A percentile compares a stretch with the other conserved stretches of the same genome.
Conservation (phyloP, 306 rosid genomes). For the Cajanus cajan region DNA sequence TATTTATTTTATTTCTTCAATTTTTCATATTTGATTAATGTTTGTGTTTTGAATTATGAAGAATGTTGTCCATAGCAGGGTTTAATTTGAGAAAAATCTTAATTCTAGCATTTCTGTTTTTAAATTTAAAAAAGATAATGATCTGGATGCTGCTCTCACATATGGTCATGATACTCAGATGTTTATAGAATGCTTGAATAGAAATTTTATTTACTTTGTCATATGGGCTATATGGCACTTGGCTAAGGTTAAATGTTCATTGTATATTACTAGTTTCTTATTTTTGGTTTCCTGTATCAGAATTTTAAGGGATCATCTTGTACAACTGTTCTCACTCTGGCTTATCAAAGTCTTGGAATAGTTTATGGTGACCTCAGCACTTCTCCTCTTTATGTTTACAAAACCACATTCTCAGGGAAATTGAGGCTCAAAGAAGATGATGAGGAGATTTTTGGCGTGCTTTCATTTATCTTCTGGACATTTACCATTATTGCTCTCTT, state of each 20-base stretch:
- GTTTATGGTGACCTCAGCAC: constrained; percentile 87
- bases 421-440: constrained; percentile 67
- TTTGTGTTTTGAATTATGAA: not conserved
- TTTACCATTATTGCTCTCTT: constrained; percentile 72
- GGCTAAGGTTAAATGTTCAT: not conserved
- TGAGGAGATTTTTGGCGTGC: constrained; percentile 74
- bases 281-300: constrained; percentile 43
- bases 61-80: not conserved
- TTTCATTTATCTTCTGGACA: constrained; percentile 84
- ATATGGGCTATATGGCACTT: not conserved
- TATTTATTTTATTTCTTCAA: not conserved
- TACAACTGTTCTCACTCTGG: constrained; percentile 55
- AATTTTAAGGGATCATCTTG: constrained; percentile 53
- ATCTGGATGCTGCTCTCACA: not conserved
- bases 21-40: not conserved
- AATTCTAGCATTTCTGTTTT: constrained; percentile 4
- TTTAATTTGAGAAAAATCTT: not conserved
- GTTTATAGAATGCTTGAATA: not conserved
- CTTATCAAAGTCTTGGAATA: constrained; percentile 86
- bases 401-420: constrained; percentile 77
- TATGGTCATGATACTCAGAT: not conserved
- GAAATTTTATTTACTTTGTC: not conserved
- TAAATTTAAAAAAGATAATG: not conserved
- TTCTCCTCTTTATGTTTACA: constrained; percentile 85
- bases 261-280: not conserved